Percentiles rank a stretch among this genome's conserved stretches.
phyloP scores from a whole-genome alignment of 805 yeast species.

The Metschnikowia anglica region DNA sequence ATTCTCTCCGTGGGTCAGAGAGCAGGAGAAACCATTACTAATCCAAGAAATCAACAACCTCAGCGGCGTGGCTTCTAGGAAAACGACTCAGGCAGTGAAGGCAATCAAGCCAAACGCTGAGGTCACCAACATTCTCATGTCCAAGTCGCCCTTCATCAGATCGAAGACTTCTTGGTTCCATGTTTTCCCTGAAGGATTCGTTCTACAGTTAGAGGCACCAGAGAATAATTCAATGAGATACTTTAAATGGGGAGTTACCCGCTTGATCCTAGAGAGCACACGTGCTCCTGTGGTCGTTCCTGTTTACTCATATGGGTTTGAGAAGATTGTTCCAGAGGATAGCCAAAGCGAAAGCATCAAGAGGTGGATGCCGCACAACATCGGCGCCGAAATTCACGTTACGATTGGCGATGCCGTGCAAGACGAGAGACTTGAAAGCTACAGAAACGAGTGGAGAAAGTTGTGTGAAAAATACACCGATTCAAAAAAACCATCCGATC shows the following conservation, averaged over 20 bases:
- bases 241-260: slow-evolving; percentile 92
- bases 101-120: slow-evolving; percentile 32
- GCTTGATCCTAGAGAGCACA: slow-evolving; percentile 79
- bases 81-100: slow-evolving; percentile 17
- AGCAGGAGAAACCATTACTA: slow-evolving; percentile 31
- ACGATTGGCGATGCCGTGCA: slow-evolving; percentile 70
- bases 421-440: slow-evolving; percentile 56
- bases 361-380: slow-evolving; percentile 58
- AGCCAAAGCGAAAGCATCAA: slow-evolving; percentile 54
- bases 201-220: slow-evolving; percentile 79
- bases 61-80: slow-evolving; percentile 7
- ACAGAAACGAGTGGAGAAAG: slow-evolving; percentile 67
- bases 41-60: slow-evolving; percentile 39
- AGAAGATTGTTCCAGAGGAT: slow-evolving; percentile 80
- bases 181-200: slow-evolving; percentile 93
- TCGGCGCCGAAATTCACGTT: slow-evolving; percentile 67
- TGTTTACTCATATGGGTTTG: slow-evolving; percentile 82
- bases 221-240: slow-evolving; percentile 85
- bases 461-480: slow-evolving; percentile 57
- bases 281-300: slow-evolving; percentile 86
- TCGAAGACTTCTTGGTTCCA: slow-evolving; percentile 85
- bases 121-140: slow-evolving; percentile 32
- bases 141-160: slow-evolving; percentile 54
- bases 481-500: slow-evolving; percentile 51
- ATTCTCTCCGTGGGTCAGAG: slow-evolving; percentile 34